Percentiles rank a stretch among this genome's conserved stretches.
phyloP scores from a whole-genome alignment of 2,329 filamentous ascomycete genomes.

The Botrytis deweyae region DNA sequence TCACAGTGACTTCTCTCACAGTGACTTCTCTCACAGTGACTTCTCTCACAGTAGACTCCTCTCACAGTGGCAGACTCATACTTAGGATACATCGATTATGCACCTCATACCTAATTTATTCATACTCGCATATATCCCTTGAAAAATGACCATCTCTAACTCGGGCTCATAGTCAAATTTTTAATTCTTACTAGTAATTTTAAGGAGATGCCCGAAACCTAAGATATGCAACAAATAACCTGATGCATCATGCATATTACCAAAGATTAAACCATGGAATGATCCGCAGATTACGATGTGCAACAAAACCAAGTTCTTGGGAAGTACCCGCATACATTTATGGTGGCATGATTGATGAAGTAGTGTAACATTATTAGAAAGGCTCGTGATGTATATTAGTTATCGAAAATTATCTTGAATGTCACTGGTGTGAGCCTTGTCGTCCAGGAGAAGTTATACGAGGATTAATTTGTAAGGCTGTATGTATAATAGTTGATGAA shows the following conservation, averaged over 20 bases:
- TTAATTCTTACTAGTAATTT: not conserved
- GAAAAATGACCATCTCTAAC: not conserved
- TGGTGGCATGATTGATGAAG: not conserved
- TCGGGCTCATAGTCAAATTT: not conserved
- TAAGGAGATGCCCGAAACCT: not conserved
- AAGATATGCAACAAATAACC: not conserved
- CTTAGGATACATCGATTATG: not conserved
- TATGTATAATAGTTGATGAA: not conserved
- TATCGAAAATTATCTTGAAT: slow-evolving; percentile 8
- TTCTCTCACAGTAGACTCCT: no score
- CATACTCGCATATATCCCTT: not conserved
- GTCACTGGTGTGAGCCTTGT: slow-evolving; percentile 9
- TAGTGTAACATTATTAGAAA: not conserved
- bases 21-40: no score
- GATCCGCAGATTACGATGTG: slow-evolving; percentile 16
- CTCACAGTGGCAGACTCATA: not conserved
- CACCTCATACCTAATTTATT: not conserved
- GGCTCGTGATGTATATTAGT: not conserved
- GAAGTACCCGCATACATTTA: not conserved
- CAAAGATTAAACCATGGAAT: slow-evolving; percentile 9
- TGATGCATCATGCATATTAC: not conserved
- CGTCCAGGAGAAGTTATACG: not conserved
- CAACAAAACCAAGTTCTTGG: slow-evolving; percentile 8
- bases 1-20: no score
- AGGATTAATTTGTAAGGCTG: not conserved